These are phyloP conservation scores for Aureobasidium sp. DNA, from an alignment of 2,329 filamentous ascomycete species.

Conservation along the genomic window DNA sequence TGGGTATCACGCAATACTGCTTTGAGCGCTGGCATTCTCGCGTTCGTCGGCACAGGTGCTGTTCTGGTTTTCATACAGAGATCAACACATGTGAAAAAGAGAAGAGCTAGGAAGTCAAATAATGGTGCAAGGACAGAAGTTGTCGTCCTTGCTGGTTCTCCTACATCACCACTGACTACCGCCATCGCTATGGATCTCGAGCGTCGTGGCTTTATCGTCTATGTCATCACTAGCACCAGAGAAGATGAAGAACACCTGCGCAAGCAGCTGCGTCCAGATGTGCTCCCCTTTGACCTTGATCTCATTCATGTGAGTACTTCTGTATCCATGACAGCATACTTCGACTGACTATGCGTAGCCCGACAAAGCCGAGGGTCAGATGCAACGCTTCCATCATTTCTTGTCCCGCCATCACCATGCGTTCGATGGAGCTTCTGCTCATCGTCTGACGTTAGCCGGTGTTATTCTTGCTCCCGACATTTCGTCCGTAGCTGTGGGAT, in stretches of 20 bases:
- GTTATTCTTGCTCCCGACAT: slow-evolving; percentile 77
- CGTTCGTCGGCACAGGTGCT: slow-evolving; percentile 60
- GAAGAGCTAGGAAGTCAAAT: slow-evolving; percentile 68
- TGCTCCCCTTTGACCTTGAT: slow-evolving; percentile 75
- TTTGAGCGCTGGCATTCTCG: slow-evolving; percentile 61
- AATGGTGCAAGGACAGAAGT: slow-evolving; percentile 87
- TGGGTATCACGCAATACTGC: slow-evolving; percentile 71
- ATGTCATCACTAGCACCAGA: slow-evolving; percentile 74
- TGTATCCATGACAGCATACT: slow-evolving; percentile 9
- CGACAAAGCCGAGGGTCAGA: slow-evolving; percentile 58
- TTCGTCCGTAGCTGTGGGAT: slow-evolving; percentile 56
- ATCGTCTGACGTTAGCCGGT: slow-evolving; percentile 68
- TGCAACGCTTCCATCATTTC: slow-evolving; percentile 63
- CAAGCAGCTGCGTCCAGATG: slow-evolving; percentile 68
- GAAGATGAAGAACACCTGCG: slow-evolving; percentile 79
- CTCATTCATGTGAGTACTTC: slow-evolving; percentile 61
- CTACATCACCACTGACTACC: slow-evolving; percentile 73
- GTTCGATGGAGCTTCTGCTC: slow-evolving; percentile 66
- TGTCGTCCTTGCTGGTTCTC: slow-evolving; percentile 79
- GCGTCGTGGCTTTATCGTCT: slow-evolving; percentile 86
- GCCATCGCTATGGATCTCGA: slow-evolving; percentile 82
- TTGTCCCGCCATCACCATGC: slow-evolving; percentile 70
- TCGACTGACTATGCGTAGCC: slow-evolving; percentile 43
- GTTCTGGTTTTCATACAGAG: slow-evolving; percentile 52
- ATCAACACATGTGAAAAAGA: slow-evolving; percentile 53